Percentiles rank a stretch among this genome's conserved stretches.
These are phyloP conservation scores for Telfairia occidentalis DNA, from an alignment of 331 rosid genomes.

Conservation along the genomic window DNA sequence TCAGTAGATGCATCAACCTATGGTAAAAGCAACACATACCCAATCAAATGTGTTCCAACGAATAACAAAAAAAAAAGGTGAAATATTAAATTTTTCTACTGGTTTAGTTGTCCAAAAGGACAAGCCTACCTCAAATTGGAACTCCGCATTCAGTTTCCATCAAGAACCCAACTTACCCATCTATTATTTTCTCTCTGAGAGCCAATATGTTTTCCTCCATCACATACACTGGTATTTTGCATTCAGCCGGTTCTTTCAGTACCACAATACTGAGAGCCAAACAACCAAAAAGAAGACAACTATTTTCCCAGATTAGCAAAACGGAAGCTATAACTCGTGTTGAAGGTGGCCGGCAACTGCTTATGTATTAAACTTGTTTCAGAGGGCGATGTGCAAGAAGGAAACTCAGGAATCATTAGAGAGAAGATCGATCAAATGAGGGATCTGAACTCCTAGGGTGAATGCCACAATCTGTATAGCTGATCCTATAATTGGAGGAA, in stretches of 20 bases:
- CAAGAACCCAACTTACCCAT: conserved; percentile 44
- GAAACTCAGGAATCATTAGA: neutral
- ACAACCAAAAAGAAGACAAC: neutral
- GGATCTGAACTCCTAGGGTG: neutral
- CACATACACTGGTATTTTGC: neutral
- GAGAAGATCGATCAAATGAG: neutral
- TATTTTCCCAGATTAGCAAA: neutral
- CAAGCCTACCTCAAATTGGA: conserved; percentile 59
- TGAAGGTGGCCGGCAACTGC: neutral
- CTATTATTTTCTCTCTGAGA: neutral
- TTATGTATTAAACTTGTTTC: neutral
- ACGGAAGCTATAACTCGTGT: neutral
- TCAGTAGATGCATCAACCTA: conserved; percentile 70
- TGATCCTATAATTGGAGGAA: neutral
- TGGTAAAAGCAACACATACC: conserved; percentile 63
- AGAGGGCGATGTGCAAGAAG: neutral
- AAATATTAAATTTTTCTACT: conserved; percentile 18
- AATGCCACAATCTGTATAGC: neutral
- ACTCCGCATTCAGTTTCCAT: conserved; percentile 26
- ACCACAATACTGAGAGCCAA: conserved; percentile 2
- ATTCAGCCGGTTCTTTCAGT: neutral
- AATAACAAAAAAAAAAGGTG: conserved; percentile 20
- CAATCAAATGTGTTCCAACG: conserved; percentile 53
- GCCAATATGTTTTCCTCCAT: neutral
- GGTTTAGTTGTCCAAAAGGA: conserved; percentile 33